Evolutionary conservation across 768 basidiomycete genomes (phyloP), one percentile per base, ranked within the genome.

Genomic region (Chalciporus sphaerocephalus): DNA sequence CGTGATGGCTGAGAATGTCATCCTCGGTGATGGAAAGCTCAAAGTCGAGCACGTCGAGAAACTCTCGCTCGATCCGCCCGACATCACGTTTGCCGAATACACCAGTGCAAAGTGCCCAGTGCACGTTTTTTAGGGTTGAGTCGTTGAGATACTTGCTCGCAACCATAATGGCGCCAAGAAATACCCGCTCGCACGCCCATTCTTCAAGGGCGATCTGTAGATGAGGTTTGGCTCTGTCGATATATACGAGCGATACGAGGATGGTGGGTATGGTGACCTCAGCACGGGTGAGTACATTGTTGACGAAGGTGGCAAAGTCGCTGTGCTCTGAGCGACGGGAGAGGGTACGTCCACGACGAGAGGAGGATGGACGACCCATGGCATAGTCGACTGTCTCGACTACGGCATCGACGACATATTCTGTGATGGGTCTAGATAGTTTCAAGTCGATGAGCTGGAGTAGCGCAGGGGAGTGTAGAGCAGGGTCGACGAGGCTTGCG

Each of bases 141-240:
- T 94, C 92, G 63, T 93, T 92, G 27, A 86, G 70, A 61, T 92
- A 92, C 81, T 93, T 94, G 69, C 85, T 85, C 6, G 92, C 91
- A 38, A 80, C 73, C 66, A 94, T 92, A 52, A 93, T 67, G n/a
- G 90, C 83, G 40, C 92, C 92, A 34, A 94, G 78, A 69, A 94
- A 93, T 23, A 94, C 91, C 33, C 92, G 82, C 67, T 93, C 90
- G 39, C 87, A 74, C 12, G 91, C 92, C 87, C 87, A 89, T 58
- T 87, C 81, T 60, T 88, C 85, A 48, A 87, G 71, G 8, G 85
- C 85, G 53, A 89, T 89, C 59, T 86, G 83, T 34, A 91, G 74
- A 63, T 88, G 85, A 3, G 85, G 85, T 55, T 81, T 82, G 3
- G 87, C 84, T 44, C 88, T 70, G 67, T 81, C 71, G 60, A 90